These are phyloP conservation scores for Epichloe hybrida DNA, from an alignment of 2,329 filamentous ascomycete genomes.

Conservation along the genomic window DNA sequence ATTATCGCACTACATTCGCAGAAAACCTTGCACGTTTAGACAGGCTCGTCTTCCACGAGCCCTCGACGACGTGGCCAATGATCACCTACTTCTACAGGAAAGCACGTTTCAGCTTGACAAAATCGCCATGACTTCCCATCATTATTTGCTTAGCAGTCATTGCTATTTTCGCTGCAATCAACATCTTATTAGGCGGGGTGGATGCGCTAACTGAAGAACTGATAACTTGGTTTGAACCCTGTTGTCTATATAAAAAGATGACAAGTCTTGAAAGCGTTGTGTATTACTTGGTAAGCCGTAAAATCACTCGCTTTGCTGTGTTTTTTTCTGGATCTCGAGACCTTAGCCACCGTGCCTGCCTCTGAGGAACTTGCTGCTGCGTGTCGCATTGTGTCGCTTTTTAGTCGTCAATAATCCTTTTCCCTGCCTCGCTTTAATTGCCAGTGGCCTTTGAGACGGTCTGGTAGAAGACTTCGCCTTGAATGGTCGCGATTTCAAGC, in stretches of 20 bases:
- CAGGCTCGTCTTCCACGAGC: too few species aligned
- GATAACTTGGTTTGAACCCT: too few species aligned
- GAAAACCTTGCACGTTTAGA: too few species aligned
- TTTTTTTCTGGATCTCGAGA: neutral
- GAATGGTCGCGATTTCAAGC: slow-evolving; percentile 63
- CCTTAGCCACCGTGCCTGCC: neutral
- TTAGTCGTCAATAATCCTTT: slow-evolving; percentile 1
- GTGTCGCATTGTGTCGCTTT: neutral
- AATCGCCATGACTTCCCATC: too few species aligned
- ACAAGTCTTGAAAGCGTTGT: neutral
- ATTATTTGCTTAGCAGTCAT: too few species aligned
- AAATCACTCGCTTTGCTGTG: neutral
- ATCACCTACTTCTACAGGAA: too few species aligned
- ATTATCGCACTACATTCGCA: too few species aligned
- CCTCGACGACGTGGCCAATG: too few species aligned
- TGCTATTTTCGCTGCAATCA: too few species aligned
- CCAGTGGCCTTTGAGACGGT: slow-evolving; percentile 55
- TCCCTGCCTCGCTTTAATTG: slow-evolving; percentile 60
- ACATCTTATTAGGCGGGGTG: too few species aligned
- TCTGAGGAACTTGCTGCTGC: neutral
- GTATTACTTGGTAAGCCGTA: neutral
- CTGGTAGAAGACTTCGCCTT: slow-evolving; percentile 79
- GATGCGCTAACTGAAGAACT: too few species aligned
- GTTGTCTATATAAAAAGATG: neutral
- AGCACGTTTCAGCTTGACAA: too few species aligned